These are phyloP conservation scores for Ambrosia hybrid DNA, from an alignment of 140 eudicot genomes.

Conservation along the genomic window DNA sequence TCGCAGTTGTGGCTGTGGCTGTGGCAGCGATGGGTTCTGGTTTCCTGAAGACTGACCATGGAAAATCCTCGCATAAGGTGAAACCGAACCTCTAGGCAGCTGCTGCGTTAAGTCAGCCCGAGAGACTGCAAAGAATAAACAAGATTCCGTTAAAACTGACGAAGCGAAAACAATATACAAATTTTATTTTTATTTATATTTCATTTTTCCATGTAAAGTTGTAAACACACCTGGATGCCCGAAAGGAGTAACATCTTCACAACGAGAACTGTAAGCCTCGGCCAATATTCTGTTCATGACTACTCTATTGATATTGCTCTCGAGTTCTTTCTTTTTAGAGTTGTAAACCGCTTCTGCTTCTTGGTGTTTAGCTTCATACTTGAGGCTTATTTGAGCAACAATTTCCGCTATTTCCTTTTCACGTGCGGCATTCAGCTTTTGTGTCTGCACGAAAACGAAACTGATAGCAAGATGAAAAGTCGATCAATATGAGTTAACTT, in stretches of 20 bases:
- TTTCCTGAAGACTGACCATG: too few relatives aligned
- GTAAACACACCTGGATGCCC: slow-evolving; percentile 22
- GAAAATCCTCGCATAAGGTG: too few relatives aligned
- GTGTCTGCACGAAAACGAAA: slow-evolving; percentile 43
- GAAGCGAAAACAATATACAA: too few relatives aligned
- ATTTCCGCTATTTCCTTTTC: slow-evolving; percentile 66
- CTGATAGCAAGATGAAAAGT: slow-evolving; percentile 11
- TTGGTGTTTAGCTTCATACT: slow-evolving; percentile 43
- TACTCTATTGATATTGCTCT: slow-evolving; percentile 37
- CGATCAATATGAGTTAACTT: background rate
- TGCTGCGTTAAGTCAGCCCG: too few relatives aligned
- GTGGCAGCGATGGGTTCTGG: background rate
- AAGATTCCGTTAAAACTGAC: too few relatives aligned
- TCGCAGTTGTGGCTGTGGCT: background rate
- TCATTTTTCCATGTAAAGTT: too few relatives aligned
- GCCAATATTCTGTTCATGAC: slow-evolving; percentile 55
- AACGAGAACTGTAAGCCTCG: slow-evolving; percentile 57
- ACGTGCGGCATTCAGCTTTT: slow-evolving; percentile 53
- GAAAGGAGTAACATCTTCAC: slow-evolving; percentile 46
- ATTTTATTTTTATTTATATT: too few relatives aligned
- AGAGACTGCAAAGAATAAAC: too few relatives aligned
- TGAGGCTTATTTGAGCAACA: slow-evolving; percentile 42
- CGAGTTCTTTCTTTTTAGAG: slow-evolving; percentile 46
- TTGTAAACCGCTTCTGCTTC: slow-evolving; percentile 48
- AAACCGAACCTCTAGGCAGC: too few relatives aligned